phyloP scores from a whole-genome alignment of 2,329 filamentous ascomycete species.

The Rugonectria rugulosa region DNA sequence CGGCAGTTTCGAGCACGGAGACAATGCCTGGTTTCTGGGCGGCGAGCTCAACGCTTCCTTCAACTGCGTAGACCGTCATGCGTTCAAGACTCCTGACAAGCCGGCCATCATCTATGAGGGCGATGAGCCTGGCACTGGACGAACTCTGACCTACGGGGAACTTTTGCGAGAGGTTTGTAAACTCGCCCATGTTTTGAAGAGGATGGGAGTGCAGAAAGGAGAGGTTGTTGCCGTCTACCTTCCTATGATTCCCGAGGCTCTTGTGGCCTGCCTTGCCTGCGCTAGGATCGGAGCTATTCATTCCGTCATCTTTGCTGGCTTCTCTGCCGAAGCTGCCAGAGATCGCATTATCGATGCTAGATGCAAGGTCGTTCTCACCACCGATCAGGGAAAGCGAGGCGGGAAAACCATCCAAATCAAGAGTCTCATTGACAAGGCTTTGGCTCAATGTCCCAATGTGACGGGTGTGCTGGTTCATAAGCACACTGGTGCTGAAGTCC shows the following conservation, averaged over 20 bases:
- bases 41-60: constrained; percentile 90
- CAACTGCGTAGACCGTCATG: constrained; percentile 95
- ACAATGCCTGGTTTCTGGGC: constrained; percentile 91
- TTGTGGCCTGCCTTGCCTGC: constrained; percentile 81
- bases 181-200: constrained; percentile 82
- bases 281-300: constrained; percentile 89
- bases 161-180: constrained; percentile 87
- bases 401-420: constrained; percentile 94
- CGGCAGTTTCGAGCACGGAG: constrained; percentile 77
- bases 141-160: constrained; percentile 86
- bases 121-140: constrained; percentile 85
- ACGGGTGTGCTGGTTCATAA: constrained; percentile 86
- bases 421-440: constrained; percentile 93
- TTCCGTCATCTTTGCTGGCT: constrained; percentile 94
- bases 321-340: constrained; percentile 89
- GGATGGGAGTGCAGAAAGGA: constrained; percentile 92
- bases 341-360: constrained; percentile 88
- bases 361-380: constrained; percentile 89
- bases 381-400: constrained; percentile 92
- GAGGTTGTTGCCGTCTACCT: constrained; percentile 95
- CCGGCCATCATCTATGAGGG: constrained; percentile 96
- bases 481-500: constrained; percentile 85
- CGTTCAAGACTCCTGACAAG: constrained; percentile 85
- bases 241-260: constrained; percentile 94
- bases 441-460: constrained; percentile 81